phyloP scores from a whole-genome alignment of 352 stramenopile species.

The Pythium pyrilobum region DNA sequence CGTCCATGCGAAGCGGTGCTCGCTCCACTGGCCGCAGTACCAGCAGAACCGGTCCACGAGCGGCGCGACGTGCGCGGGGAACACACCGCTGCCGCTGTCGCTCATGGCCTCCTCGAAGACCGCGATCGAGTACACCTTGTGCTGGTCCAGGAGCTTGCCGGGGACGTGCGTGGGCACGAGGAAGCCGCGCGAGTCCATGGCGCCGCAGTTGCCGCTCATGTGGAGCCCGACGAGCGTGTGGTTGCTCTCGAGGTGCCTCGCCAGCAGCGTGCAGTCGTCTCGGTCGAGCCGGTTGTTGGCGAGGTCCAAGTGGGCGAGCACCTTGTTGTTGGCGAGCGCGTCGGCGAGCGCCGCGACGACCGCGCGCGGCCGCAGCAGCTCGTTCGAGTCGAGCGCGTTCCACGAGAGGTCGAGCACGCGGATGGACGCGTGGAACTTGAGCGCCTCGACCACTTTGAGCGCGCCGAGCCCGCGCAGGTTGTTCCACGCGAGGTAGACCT shows the following conservation, averaged over 20 bases:
- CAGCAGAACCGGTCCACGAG: conserved; percentile 72
- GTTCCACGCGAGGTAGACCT: conserved; percentile 76
- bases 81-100: conserved; percentile 41
- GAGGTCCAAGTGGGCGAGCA: conserved; percentile 60
- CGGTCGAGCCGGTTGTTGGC: conserved; percentile 68
- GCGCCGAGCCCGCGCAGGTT: conserved; percentile 60
- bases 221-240: conserved; percentile 69
- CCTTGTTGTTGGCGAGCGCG: conserved; percentile 72
- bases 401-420: conserved; percentile 71
- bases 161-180: conserved; percentile 42
- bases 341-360: conserved; percentile 54
- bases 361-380: conserved; percentile 32
- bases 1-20: conserved; percentile 69
- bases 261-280: conserved; percentile 52
- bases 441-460: conserved; percentile 63
- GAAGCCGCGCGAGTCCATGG: conserved; percentile 64
- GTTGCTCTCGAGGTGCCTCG: conserved; percentile 61
- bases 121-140: conserved; percentile 74
- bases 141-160: conserved; percentile 48
- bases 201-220: conserved; percentile 70
- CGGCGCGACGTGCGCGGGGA: conserved; percentile 39
- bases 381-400: conserved; percentile 63
- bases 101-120: conserved; percentile 69
- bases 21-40: conserved; percentile 71
- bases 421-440: conserved; percentile 71